Base-by-base conservation (phyloP, 805 yeast species). In the Zygosaccharomyces lentus region DNA sequence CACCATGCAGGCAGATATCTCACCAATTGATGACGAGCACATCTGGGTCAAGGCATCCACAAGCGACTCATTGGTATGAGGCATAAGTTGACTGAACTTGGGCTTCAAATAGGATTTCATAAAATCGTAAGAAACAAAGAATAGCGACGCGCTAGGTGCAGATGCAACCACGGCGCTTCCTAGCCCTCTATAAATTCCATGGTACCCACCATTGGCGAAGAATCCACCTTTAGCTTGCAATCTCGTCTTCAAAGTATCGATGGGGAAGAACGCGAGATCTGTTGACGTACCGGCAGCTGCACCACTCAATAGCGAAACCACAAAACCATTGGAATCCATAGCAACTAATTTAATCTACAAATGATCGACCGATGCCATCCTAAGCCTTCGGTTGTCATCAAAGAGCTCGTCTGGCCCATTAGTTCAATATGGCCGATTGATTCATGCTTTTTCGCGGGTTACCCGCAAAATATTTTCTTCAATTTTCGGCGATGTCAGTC, bases 211-310 rank as follows among this genome's bases (percentile, higher is more conserved):
- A 67, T 90, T 91, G 13, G 67, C 70, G 64, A 88, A 87, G 59
- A 93, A 91, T 0, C 99, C 99, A 29, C 96, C 96, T 61, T 81
- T 81, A 16, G 99, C 98, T 65, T 93, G 99, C 12, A 93, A 71
- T 47, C 99, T 73, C 0, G 99, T 93, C 68, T 93, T 93, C 46
- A 93, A 57, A 1, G 99, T 93, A 58, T 93, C 99, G 32, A 93
- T 87, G 10, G 99, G 99, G 71, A 91, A 93, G 67, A 93, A 93
- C 3, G 84, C 88, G 31, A 93, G 72, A 68, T 93, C 99, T 1
- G 97, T 90, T 5, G 95, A 82, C 1, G 96, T 93, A 12, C 99
- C 99, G 5, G 99, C 96, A 48, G 93, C 82, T 6, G 87, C 99
- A 31, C 99, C 99, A 59, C 90, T 81, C 76, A 64, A 21, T 32